Conservation (phyloP, 176 grass and related monocot genomes). For the Ensete glaucum region DNA sequence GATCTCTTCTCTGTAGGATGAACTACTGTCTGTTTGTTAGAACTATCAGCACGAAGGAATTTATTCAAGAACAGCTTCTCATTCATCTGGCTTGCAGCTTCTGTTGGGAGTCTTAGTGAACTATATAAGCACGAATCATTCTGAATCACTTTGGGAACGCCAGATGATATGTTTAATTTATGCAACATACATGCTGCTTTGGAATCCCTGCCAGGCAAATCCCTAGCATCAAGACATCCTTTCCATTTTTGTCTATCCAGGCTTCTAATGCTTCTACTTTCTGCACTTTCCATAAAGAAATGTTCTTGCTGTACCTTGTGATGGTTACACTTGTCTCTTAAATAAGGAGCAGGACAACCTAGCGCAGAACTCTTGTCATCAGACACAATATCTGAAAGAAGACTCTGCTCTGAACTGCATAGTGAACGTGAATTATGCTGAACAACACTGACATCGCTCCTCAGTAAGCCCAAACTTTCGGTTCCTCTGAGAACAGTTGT, state of each 20-base stretch:
- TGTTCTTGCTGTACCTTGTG: conserved; percentile 1
- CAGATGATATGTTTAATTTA: conserved; percentile 21
- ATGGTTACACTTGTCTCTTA: conserved; percentile 11
- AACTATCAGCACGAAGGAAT: neutral
- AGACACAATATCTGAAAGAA: conserved; percentile 34
- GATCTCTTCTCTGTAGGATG: conserved; percentile 12
- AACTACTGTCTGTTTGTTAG: neutral
- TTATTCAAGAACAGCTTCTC: neutral
- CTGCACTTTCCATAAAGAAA: conserved; percentile 8
- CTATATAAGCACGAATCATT: conserved; percentile 19
- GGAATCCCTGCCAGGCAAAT: conserved; percentile 5
- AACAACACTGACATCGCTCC: conserved; percentile 16
- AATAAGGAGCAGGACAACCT: conserved; percentile 20
- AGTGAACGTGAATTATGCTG: neutral
- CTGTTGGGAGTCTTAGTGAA: neutral
- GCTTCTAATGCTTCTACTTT: conserved; percentile 34
- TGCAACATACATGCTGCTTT: conserved; percentile 8
- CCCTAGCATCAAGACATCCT: conserved; percentile 29
- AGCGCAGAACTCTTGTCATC: conserved; percentile 10
- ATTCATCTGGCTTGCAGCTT: neutral
- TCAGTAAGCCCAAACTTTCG: conserved; percentile 20
- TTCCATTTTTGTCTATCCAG: conserved; percentile 29
- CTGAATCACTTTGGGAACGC: conserved; percentile 12
- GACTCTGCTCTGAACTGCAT: conserved; percentile 30
- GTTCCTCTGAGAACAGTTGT: conserved; percentile 21